Conservation (phyloP, 1,284 basidiomycete genomes). For the Thelephora terrestris region DNA sequence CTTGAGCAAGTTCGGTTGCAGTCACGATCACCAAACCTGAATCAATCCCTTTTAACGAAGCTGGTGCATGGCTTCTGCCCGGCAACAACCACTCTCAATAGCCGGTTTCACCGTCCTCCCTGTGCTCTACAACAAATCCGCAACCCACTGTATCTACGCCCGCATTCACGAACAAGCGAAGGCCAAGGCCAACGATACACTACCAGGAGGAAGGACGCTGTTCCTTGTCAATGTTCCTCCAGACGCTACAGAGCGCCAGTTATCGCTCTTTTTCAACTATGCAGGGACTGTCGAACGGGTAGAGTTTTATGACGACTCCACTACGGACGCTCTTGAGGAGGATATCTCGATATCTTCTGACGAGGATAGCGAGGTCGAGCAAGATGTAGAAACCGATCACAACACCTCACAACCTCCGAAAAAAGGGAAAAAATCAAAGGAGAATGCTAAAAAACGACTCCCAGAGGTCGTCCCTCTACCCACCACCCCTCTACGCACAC, state of each 20-base stretch:
- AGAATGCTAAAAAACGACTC: constrained; percentile 18
- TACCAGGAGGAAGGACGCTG: constrained; percentile 66
- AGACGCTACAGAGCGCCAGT: constrained; percentile 71
- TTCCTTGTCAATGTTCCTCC: constrained; percentile 83
- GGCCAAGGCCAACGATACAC: constrained; percentile 21
- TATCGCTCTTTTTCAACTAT: constrained; percentile 61
- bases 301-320: constrained; percentile 39
- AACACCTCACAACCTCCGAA: constrained; percentile 32
- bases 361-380: constrained; percentile 22
- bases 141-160: constrained; percentile 55
- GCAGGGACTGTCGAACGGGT: constrained; percentile 73
- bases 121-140: constrained; percentile 38
- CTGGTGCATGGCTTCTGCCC: neutral
- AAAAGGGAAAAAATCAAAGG: constrained; percentile 34
- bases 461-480: constrained; percentile 52
- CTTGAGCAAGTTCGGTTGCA: no score
- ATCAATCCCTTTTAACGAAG: no score
- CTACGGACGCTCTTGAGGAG: constrained; percentile 21
- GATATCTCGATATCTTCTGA: constrained; percentile 17
- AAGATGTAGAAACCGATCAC: constrained; percentile 19
- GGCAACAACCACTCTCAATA: constrained; percentile 17
- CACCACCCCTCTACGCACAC: constrained; percentile 36
- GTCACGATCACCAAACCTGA: no score
- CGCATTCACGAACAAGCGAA: constrained; percentile 43
- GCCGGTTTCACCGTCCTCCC: constrained; percentile 54